Base-by-base conservation (phyloP, 805 yeast species). In the Suhomyces xylopsoci region DNA sequence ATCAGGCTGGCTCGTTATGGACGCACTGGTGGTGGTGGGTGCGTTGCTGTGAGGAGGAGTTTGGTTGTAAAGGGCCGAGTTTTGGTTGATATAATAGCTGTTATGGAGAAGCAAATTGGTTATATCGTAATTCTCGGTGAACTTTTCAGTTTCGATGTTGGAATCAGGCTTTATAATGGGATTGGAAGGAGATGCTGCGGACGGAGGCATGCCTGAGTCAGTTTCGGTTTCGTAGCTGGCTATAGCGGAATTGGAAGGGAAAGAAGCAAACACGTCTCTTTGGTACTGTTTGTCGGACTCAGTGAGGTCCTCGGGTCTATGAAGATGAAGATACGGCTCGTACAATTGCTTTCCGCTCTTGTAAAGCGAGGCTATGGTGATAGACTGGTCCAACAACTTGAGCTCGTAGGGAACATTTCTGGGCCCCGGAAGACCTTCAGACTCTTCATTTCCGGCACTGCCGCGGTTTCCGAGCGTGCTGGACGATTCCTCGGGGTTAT, bases 301-400 rank as follows among this genome's bases (percentile, higher is more conserved):
- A 19, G 52, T 50, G 43, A 72, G 59, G 50, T 73, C 78, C 42
- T 59, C 65, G 1, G 55, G 58, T 2, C 54, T 38, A 59, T 73
- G 79, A 32, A 70, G 56, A 47, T 62, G 63, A 14, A 68, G 42
- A 53, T 69, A 76, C 1, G 71, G 67, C 32, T 61, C 57, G 57
- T 77, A 77, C 14, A 50, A 53, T 8, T 56, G 51, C 30, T 55
- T 58, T 4, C 79, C 80, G 52, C 69, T 63, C 45, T 62, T 59
- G 58, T 76, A 77, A 7, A 71, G 61, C 12, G 72, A 66, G 2
- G 79, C 77, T 14, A 76, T 68, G 1, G 79, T 73, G 10, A 76
- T 63, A 9, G 78, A 73, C 54, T 76, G 80, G 57, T 76, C 81
- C 48, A 76, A 51, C n/a, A 75, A 57, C 24, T 64, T 61, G 49